Percentiles rank a stretch among this genome's conserved stretches.
These are phyloP conservation scores for Mycosphaerelloides madeirae DNA, from an alignment of 2,329 filamentous ascomycete species.

Conservation along the genomic window DNA sequence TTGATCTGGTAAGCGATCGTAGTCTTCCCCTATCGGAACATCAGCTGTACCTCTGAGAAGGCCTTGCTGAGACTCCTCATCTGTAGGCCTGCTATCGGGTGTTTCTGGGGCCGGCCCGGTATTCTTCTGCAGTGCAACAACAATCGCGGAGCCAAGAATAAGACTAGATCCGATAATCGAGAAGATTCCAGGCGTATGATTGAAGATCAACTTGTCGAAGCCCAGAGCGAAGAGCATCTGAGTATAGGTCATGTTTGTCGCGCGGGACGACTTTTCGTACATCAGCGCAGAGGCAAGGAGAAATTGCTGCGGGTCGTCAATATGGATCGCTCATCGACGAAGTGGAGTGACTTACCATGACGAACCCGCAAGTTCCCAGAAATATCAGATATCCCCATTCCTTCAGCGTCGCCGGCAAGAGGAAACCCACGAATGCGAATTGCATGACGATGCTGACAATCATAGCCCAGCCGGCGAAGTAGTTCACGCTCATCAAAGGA, in stretches of 20 bases:
- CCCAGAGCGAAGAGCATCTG: slow-evolving; percentile 65
- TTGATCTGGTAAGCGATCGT: slow-evolving; percentile 18
- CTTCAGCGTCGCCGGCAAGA: slow-evolving; percentile 49
- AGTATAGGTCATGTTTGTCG: slow-evolving; percentile 64
- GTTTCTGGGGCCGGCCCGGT: slow-evolving; percentile 7
- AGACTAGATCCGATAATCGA: slow-evolving; percentile 59
- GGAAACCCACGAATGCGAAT: slow-evolving; percentile 51
- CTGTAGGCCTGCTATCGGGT: slow-evolving; percentile 10
- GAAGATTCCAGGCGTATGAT: slow-evolving; percentile 52
- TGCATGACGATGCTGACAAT: slow-evolving; percentile 62
- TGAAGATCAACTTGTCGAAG: slow-evolving; percentile 61
- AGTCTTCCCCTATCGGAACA: slow-evolving; percentile 14
- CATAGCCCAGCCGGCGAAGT: slow-evolving; percentile 68
- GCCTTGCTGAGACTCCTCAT: slow-evolving; percentile 25
- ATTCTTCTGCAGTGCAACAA: slow-evolving; percentile 53
- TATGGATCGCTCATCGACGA: background rate
- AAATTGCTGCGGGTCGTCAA: slow-evolving; percentile 56
- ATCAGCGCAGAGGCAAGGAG: slow-evolving; percentile 73
- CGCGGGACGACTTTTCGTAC: slow-evolving; percentile 60
- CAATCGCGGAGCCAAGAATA: slow-evolving; percentile 62
- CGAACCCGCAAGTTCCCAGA: slow-evolving; percentile 69
- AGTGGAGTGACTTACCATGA: slow-evolving; percentile 51
- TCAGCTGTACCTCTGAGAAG: slow-evolving; percentile 16
- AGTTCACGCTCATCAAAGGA: slow-evolving; percentile 79
- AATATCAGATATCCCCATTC: slow-evolving; percentile 66